These are phyloP conservation scores for Sugiyamaella lignohabitans DNA, from an alignment of 805 yeast genomes.

Conservation along the genomic window DNA sequence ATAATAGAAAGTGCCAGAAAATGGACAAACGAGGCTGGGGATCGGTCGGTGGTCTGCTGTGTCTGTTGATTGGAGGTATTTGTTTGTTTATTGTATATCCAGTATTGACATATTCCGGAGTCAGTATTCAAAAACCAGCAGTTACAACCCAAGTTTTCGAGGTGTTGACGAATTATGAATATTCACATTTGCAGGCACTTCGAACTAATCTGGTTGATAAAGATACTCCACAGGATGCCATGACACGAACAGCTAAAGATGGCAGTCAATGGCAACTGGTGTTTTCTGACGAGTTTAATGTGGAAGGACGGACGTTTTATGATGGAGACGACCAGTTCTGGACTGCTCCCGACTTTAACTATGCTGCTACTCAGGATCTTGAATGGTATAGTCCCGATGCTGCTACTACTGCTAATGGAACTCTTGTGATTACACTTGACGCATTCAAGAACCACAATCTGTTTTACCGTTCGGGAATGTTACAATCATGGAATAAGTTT, in stretches of 20 bases:
- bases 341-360: slow-evolving; percentile 76
- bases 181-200: slow-evolving; percentile 52
- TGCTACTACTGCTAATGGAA: slow-evolving; percentile 66
- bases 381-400: slow-evolving; percentile 98
- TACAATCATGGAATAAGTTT: slow-evolving; percentile 86
- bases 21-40: slow-evolving; percentile 34
- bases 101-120: slow-evolving; percentile 76
- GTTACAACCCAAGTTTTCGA: slow-evolving; percentile 23
- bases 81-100: slow-evolving; percentile 76
- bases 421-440: slow-evolving; percentile 63
- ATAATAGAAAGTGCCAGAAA: slow-evolving; percentile 42
- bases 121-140: slow-evolving; percentile 27
- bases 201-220: slow-evolving; percentile 59
- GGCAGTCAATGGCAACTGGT: slow-evolving; percentile 72
- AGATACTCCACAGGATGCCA: slow-evolving; percentile 57
- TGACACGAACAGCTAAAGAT: slow-evolving; percentile 45
- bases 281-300: slow-evolving; percentile 86
- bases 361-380: slow-evolving; percentile 80
- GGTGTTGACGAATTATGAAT: slow-evolving; percentile 48
- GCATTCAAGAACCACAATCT: slow-evolving; percentile 74
- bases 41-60: slow-evolving; percentile 36
- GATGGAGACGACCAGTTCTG: slow-evolving; percentile 89
- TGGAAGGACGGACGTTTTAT: slow-evolving; percentile 84
- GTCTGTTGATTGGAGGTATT: slow-evolving; percentile 53
- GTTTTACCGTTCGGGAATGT: slow-evolving; percentile 83